Conservation (phyloP, 257 asterid species). For the Forsythia suspensa region DNA sequence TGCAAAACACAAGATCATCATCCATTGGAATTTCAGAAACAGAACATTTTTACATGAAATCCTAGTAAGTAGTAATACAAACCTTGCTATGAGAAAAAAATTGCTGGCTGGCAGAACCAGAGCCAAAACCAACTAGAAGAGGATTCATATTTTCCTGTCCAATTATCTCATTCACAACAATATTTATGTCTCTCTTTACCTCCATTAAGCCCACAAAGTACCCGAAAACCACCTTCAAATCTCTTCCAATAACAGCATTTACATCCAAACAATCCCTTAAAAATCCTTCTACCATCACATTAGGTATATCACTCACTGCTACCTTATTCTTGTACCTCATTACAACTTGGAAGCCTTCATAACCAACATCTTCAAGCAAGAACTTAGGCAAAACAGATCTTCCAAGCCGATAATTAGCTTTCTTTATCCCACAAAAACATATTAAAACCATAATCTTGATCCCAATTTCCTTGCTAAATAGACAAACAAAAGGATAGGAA, state of each 20-base stretch:
- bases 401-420: constrained; percentile 19
- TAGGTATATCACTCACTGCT: constrained; percentile 33
- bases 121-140: constrained; percentile 28
- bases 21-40: neutral
- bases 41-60: neutral
- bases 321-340: constrained; percentile 22
- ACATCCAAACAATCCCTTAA: constrained; percentile 38
- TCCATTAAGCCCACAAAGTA: constrained; percentile 35
- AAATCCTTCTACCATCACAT: constrained; percentile 37
- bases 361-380: constrained; percentile 39
- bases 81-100: constrained; percentile 12
- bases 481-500: constrained; percentile 29
- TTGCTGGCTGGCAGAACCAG: constrained; percentile 10
- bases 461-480: constrained; percentile 12
- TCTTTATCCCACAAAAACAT: constrained; percentile 36
- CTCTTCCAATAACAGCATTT: constrained; percentile 36
- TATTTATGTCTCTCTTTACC: constrained; percentile 11
- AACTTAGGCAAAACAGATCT: constrained; percentile 40
- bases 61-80: neutral
- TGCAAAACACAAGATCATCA: neutral
- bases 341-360: constrained; percentile 33
- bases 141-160: constrained; percentile 16
- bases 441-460: constrained; percentile 34
- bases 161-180: constrained; percentile 3
- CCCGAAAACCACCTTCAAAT: constrained; percentile 31